These are phyloP conservation scores for Myriosclerotinia scirpicola DNA, from an alignment of 2,329 filamentous ascomycete species.

Conservation along the genomic window DNA sequence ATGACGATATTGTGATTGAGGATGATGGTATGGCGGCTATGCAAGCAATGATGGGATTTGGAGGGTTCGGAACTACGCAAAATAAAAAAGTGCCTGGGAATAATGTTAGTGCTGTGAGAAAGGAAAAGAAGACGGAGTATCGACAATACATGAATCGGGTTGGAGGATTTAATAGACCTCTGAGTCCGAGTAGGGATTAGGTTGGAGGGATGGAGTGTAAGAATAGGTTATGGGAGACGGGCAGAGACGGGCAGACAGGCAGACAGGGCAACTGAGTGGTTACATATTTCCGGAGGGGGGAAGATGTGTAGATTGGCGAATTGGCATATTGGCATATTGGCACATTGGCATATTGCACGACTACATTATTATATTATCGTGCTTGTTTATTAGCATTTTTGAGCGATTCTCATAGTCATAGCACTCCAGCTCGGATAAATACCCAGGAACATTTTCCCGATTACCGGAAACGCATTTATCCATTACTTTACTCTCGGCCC, in stretches of 20 bases:
- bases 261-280: neutral
- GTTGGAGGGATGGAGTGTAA: neutral
- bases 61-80: constrained; percentile 81
- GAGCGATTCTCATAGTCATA: neutral
- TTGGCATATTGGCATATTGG: neutral
- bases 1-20: constrained; percentile 52
- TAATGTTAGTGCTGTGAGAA: constrained; percentile 75
- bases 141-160: constrained; percentile 94
- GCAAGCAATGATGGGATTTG: constrained; percentile 87
- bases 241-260: neutral
- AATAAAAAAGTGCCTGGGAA: constrained; percentile 87
- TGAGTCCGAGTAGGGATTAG: constrained; percentile 54
- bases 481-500: constrained; percentile 15
- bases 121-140: constrained; percentile 93
- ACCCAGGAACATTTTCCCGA: constrained; percentile 10
- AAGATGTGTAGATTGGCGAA: neutral
- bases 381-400: neutral
- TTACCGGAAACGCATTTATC: constrained; percentile 18
- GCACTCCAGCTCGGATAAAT: too few relatives aligned
- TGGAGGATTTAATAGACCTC: constrained; percentile 77
- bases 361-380: neutral
- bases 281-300: neutral
- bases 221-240: neutral
- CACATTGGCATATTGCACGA: neutral
- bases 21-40: constrained; percentile 73